These are phyloP conservation scores for Mycothermus thermophilus DNA, from an alignment of 495 filamentous ascomycete species.

Conservation along the genomic window DNA sequence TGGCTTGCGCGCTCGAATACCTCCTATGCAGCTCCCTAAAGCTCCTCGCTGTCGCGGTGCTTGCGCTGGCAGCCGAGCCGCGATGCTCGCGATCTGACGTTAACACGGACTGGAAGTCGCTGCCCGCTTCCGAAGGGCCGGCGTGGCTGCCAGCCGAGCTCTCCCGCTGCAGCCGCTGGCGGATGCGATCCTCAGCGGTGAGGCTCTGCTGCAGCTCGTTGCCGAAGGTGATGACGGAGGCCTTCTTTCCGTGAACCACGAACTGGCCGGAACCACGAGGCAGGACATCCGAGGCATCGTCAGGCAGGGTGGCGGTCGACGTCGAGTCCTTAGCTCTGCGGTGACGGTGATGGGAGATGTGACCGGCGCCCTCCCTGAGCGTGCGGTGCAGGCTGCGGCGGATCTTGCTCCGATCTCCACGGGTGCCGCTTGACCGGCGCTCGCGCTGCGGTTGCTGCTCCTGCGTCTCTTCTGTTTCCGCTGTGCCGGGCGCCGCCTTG, in stretches of 20 bases:
- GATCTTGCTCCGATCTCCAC: conserved; percentile 42
- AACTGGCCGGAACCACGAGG: conserved; percentile 72
- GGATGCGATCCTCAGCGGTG: conserved; percentile 61
- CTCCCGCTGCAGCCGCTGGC: conserved; percentile 30
- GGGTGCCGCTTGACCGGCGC: conserved; percentile 14
- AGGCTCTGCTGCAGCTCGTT: conserved; percentile 78
- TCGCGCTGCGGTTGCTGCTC: conserved; percentile 25
- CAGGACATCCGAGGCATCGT: conserved; percentile 55
- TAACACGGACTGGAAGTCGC: conserved; percentile 22
- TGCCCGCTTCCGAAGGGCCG: conserved; percentile 4
- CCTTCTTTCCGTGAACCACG: conserved; percentile 95
- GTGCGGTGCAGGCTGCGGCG: conserved; percentile 88
- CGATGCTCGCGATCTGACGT: conserved; percentile 28
- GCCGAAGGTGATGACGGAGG: conserved; percentile 87
- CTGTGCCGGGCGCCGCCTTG: conserved; percentile 7
- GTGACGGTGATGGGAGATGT: conserved; percentile 53
- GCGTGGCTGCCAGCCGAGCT: conserved; percentile 16
- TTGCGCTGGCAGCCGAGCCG: conserved; percentile 40
- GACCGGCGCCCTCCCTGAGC: conserved; percentile 60
- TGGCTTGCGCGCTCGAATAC: conserved; percentile 32
- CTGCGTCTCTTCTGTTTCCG: conserved; percentile 18
- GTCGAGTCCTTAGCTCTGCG: conserved; percentile 64
- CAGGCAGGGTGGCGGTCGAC: conserved; percentile 45
- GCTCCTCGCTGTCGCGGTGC: conserved; percentile 41
- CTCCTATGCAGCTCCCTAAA: conserved; percentile 41